Base-by-base conservation (phyloP, 2,329 filamentous ascomycete species). In the Periconia macrospinosa region DNA sequence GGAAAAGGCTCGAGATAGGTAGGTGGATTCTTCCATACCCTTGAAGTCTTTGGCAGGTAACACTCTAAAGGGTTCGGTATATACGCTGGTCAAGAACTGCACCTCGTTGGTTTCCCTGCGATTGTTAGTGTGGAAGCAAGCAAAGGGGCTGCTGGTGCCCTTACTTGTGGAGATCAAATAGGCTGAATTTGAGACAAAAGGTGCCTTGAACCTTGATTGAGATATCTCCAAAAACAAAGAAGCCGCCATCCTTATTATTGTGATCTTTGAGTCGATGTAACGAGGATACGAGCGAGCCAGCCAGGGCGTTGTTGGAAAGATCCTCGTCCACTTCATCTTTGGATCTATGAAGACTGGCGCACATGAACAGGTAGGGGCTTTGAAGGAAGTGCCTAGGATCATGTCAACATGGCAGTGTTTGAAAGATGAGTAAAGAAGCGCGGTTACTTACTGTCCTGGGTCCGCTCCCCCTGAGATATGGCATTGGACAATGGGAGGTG, bases 221-320 rank as follows among this genome's bases (percentile, higher is more conserved):
- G 19, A 96, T 79, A 72, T 96, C 91, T 6, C 89, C 89, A 73
- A 95, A 96, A n/a, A 96, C 87, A 67, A 96, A 96, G 75, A 92
- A 95, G 1, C 87, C 91, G 11, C 89, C 89, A 72, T 94, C 90
- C 54, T 78, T 79, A 67, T 92, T 92, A 65, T 88, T 82, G 2
- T 85, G 81, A 68, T 95, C 90, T 71, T 94, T 93, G 50, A 95
- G 77, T 50, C 90, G 83, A 72, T 95, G 90, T 46, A 94, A 79
- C 9, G 91, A 95, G 1, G 91, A 95, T 6, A 90, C 87, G 41
- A 89, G 79, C 6, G 88, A 89, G 9, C 91, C 91, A 37, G 86
- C 82, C 54, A 92, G 76, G 43, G 83, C 81, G 55, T 82, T 84
- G 47, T 72, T 71, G 33, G 66, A 57, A 23, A 47, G 33, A 37